Conservation (phyloP, 352 stramenopile species). For the Blastocystis sp. region DNA sequence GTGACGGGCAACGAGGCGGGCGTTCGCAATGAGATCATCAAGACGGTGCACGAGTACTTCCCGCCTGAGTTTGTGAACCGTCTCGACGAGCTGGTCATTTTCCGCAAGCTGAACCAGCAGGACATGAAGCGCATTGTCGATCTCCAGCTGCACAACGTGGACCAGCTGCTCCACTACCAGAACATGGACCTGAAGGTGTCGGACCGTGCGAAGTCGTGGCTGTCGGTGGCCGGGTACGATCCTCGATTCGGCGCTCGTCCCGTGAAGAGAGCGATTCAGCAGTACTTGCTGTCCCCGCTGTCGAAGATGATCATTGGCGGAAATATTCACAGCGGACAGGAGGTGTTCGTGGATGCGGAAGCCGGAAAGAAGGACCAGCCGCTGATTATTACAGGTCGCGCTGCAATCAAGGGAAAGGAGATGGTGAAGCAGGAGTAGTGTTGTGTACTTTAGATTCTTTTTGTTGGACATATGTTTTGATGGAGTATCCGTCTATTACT, state of each 20-base stretch:
- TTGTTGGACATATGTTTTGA: conserved; percentile 20
- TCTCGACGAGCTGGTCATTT: conserved; percentile 95
- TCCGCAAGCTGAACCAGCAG: conserved; percentile 89
- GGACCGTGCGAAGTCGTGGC: conserved; percentile 87
- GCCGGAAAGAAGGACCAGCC: conserved; percentile 1
- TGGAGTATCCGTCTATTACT: conserved; percentile 23
- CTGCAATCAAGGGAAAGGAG: conserved; percentile 57
- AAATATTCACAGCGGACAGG: conserved; percentile 40
- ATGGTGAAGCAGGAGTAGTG: conserved; percentile 1
- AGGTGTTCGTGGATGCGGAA: conserved; percentile 50
- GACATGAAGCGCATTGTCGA: conserved; percentile 91
- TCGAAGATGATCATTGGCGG: conserved; percentile 75
- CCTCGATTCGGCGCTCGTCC: conserved; percentile 92
- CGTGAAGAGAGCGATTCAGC: conserved; percentile 93
- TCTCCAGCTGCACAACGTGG: conserved; percentile 88
- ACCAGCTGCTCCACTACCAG: conserved; percentile 85
- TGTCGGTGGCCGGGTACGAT: conserved; percentile 91
- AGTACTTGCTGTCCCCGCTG: conserved; percentile 91
- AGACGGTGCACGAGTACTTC: conserved; percentile 89
- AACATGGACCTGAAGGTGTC: conserved; percentile 88
- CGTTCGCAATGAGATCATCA: conserved; percentile 85
- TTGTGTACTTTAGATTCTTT: neutral
- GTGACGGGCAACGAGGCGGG: conserved; percentile 77
- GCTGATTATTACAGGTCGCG: conserved; percentile 26
- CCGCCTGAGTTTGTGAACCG: conserved; percentile 97